Conservation (phyloP, 2,329 filamentous ascomycete genomes). For the Fusarium incarnatum region DNA sequence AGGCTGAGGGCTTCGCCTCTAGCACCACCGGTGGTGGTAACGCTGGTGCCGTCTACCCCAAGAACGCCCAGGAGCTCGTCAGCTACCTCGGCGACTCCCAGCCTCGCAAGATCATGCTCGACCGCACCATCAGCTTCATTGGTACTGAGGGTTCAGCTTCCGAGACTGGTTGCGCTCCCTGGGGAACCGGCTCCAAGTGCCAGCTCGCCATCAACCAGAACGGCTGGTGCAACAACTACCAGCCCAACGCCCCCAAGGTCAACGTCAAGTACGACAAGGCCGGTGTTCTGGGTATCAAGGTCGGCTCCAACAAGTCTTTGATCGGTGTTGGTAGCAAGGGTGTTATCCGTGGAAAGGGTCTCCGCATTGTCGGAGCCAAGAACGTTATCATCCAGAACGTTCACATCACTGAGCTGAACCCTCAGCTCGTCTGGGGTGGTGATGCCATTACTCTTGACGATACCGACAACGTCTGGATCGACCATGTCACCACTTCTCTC, state of each 20-base stretch:
- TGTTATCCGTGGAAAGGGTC: constrained; percentile 68
- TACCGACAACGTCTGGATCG: constrained; percentile 62
- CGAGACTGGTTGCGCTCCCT: constrained; percentile 68
- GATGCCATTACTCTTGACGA: constrained; percentile 67
- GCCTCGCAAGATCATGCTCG: constrained; percentile 68
- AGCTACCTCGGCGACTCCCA: constrained; percentile 66
- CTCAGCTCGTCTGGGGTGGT: constrained; percentile 69
- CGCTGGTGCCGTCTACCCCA: constrained; percentile 65
- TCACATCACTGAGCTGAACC: constrained; percentile 66
- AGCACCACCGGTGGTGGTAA: constrained; percentile 71
- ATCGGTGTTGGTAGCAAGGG: constrained; percentile 64
- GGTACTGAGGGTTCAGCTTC: constrained; percentile 65
- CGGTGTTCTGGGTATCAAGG: constrained; percentile 61
- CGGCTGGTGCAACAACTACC: constrained; percentile 69
- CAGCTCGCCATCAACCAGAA: constrained; percentile 71
- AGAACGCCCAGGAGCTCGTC: constrained; percentile 66
- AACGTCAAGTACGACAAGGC: constrained; percentile 64
- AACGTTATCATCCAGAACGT: constrained; percentile 73
- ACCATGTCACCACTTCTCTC: constrained; percentile 66
- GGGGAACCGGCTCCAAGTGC: constrained; percentile 63
- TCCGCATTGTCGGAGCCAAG: constrained; percentile 59
- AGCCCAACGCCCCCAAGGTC: constrained; percentile 61
- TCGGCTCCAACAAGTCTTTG: constrained; percentile 68
- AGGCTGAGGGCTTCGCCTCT: constrained; percentile 58
- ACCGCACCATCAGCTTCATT: constrained; percentile 67